Evolutionary conservation across 306 rosid species (phyloP).

Genomic region (Rubus parviflorus): DNA sequence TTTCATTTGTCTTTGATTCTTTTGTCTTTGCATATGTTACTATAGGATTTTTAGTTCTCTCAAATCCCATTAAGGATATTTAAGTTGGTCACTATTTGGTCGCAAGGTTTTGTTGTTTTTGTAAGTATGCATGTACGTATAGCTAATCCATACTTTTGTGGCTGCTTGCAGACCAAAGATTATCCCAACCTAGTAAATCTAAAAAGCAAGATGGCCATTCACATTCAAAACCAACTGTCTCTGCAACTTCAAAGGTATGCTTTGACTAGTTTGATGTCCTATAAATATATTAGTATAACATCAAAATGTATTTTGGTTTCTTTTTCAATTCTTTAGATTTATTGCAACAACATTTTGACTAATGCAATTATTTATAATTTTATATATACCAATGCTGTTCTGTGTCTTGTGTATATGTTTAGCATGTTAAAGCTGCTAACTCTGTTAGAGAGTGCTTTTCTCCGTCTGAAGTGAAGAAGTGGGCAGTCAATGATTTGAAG

Average conservation of each 20-base stretch:
- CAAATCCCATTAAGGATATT: background rate
- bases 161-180: constrained; percentile 45
- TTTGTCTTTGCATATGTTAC: background rate
- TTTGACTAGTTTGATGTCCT: background rate
- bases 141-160: constrained; percentile 6
- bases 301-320: background rate
- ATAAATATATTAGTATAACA: background rate
- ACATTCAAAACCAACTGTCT: constrained; percentile 41
- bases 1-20: background rate
- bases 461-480: constrained; percentile 65
- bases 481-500: constrained; percentile 73
- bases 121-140: constrained; percentile 3
- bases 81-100: background rate
- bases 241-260: constrained; percentile 49
- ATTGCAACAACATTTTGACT: background rate
- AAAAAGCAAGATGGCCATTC: constrained; percentile 44
- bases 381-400: constrained; percentile 14
- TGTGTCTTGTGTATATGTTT: constrained; percentile 26
- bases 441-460: constrained; percentile 45
- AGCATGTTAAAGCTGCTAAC: constrained; percentile 44
- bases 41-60: background rate
- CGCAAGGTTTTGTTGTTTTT: constrained; percentile 7
- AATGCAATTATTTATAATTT: constrained; percentile 5
- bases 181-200: constrained; percentile 36
- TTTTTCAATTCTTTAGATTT: background rate